These are phyloP conservation scores for Jaltomata sinuosa DNA, from an alignment of 257 asterid genomes.

Conservation along the genomic window DNA sequence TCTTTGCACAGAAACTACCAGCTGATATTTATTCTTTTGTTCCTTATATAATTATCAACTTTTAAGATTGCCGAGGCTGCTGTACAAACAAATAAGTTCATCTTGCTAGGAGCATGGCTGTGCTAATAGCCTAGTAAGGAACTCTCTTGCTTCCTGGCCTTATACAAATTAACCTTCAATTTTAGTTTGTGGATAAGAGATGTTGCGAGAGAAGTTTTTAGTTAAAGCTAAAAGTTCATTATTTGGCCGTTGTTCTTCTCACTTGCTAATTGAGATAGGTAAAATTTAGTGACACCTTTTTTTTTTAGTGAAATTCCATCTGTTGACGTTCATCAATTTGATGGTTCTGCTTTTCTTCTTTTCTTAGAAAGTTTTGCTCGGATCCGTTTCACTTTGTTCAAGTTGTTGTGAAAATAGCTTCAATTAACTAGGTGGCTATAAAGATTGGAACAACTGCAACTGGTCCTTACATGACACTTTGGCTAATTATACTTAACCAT, in stretches of 20 bases:
- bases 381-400: not conserved
- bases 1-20: not conserved
- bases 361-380: not conserved
- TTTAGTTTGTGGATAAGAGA: not conserved
- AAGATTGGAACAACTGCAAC: not conserved
- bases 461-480: not conserved
- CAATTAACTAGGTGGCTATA: not conserved
- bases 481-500: not conserved
- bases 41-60: not conserved
- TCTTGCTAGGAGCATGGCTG: not conserved
- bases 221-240: not conserved
- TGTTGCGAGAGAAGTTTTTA: not conserved
- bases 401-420: not conserved
- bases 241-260: not conserved
- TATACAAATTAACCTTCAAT: not conserved
- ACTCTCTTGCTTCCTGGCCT: not conserved
- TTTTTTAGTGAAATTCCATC: not conserved
- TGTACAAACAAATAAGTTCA: not conserved
- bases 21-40: not conserved
- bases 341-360: not conserved
- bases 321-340: not conserved
- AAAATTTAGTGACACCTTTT: not conserved
- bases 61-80: not conserved
- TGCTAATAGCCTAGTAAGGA: not conserved
- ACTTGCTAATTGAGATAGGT: not conserved